phyloP scores from a whole-genome alignment of 1,284 basidiomycete genomes.

The Trichosporon coremiiforme region DNA sequence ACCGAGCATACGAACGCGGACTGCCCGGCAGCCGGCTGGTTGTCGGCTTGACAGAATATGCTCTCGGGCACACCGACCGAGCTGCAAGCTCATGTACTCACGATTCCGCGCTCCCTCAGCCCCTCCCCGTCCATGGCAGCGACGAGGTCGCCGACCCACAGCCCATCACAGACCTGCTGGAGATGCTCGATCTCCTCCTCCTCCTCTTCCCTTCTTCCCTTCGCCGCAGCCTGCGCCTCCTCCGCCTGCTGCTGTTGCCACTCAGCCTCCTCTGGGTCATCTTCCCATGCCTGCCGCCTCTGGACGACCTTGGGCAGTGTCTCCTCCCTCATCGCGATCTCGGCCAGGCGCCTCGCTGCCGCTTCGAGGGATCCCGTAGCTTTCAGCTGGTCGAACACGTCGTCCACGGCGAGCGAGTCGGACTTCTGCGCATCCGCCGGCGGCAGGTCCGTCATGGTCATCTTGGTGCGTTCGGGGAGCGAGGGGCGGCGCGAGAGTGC shows the following conservation, averaged over 20 bases:
- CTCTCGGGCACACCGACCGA: not conserved
- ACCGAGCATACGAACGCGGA: not conserved
- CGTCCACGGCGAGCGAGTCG: slow-evolving; percentile 46
- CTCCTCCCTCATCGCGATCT: slow-evolving; percentile 20
- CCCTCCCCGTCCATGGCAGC: slow-evolving; percentile 52
- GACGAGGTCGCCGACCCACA: slow-evolving; percentile 57
- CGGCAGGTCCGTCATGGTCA: slow-evolving; percentile 29
- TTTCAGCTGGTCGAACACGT: slow-evolving; percentile 44
- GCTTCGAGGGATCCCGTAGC: slow-evolving; percentile 42
- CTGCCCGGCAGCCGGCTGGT: not conserved
- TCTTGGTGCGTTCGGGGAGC: slow-evolving; percentile 23
- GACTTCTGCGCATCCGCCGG: slow-evolving; percentile 46
- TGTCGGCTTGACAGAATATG: not conserved
- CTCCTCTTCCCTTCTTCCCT: slow-evolving; percentile 18
- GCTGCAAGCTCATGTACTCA: slow-evolving; percentile 33
- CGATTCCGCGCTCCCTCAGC: slow-evolving; percentile 47
- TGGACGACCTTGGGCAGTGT: slow-evolving; percentile 9
- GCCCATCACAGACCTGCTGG: slow-evolving; percentile 50
- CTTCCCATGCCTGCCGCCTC: slow-evolving; percentile 25
- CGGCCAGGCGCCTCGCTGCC: slow-evolving; percentile 42
- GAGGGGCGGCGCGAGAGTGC: slow-evolving; percentile 18
- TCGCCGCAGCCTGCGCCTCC: slow-evolving; percentile 3
- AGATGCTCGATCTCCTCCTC: slow-evolving; percentile 44
- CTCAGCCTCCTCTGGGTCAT: slow-evolving; percentile 45
- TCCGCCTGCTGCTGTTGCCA: slow-evolving; percentile 28